These are phyloP conservation scores for Deakozyma indianensis DNA, from an alignment of 805 yeast genomes.

Conservation along the genomic window DNA sequence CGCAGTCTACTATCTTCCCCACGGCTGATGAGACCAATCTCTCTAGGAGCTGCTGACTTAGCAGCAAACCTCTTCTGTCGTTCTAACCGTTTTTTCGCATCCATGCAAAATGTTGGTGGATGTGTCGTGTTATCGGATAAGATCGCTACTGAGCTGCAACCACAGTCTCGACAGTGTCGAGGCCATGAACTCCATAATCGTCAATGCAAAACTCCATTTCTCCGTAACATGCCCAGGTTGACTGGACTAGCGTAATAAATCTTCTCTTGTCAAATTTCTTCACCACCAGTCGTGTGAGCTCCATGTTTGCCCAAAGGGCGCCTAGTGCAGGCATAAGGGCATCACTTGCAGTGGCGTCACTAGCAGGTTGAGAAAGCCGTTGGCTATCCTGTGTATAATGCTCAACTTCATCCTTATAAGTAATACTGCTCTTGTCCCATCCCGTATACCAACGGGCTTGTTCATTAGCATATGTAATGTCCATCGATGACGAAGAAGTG, in stretches of 20 bases:
- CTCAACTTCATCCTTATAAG: neutral
- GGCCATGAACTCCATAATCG: neutral
- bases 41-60: neutral
- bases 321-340: constrained; percentile 38
- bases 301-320: constrained; percentile 35
- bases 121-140: too few relatives aligned
- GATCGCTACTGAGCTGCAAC: too few relatives aligned
- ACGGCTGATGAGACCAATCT: neutral
- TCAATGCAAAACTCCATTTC: neutral
- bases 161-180: too few relatives aligned
- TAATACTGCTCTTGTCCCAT: constrained; percentile 40
- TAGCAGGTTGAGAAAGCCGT: constrained; percentile 5
- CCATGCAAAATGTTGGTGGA: neutral
- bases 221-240: neutral
- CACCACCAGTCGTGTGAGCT: constrained; percentile 32
- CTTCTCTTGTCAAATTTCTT: neutral
- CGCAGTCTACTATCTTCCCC: neutral
- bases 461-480: constrained; percentile 18
- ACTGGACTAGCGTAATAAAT: neutral
- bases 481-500: constrained; percentile 15
- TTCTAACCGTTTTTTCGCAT: neutral
- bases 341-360: neutral
- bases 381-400: neutral
- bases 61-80: neutral
- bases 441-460: constrained; percentile 66